These are phyloP conservation scores for Verticillium albo-atrum DNA, from an alignment of 2,329 filamentous ascomycete species.

Conservation along the genomic window DNA sequence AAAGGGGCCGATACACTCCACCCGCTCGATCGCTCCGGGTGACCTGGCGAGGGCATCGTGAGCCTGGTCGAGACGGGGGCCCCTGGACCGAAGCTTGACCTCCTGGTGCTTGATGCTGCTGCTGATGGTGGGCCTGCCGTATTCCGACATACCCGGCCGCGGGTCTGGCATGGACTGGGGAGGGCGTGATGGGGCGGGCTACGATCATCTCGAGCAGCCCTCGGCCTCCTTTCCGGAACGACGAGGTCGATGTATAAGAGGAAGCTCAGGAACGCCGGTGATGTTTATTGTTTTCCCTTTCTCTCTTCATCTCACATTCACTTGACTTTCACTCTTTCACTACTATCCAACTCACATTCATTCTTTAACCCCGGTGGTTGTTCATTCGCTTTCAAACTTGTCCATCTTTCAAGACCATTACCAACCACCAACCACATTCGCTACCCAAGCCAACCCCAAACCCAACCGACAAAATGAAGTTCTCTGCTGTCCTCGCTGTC, in stretches of 20 bases:
- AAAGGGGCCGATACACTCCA: not conserved
- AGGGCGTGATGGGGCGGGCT: not conserved
- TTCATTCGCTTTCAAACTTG: slow-evolving; percentile 7
- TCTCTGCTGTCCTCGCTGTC: slow-evolving; percentile 14
- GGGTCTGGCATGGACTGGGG: not conserved
- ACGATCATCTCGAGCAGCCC: not conserved
- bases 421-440: slow-evolving; percentile 9
- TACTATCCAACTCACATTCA: slow-evolving; percentile 17
- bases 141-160: not conserved
- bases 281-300: not conserved
- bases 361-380: slow-evolving; percentile 18
- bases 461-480: slow-evolving; percentile 15
- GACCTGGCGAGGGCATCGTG: not conserved
- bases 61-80: not conserved
- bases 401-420: slow-evolving; percentile 4
- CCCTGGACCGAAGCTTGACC: not conserved
- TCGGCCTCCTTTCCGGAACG: not conserved
- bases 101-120: not conserved
- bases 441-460: not conserved
- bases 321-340: slow-evolving; percentile 16
- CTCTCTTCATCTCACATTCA: not conserved
- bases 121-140: not conserved
- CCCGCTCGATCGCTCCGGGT: not conserved
- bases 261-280: not conserved
- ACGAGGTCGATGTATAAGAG: not conserved